Evolutionary conservation across 257 asterid genomes (phyloP), one percentile per base, ranked within the genome.

Genomic region (Pogostemon cablin): DNA sequence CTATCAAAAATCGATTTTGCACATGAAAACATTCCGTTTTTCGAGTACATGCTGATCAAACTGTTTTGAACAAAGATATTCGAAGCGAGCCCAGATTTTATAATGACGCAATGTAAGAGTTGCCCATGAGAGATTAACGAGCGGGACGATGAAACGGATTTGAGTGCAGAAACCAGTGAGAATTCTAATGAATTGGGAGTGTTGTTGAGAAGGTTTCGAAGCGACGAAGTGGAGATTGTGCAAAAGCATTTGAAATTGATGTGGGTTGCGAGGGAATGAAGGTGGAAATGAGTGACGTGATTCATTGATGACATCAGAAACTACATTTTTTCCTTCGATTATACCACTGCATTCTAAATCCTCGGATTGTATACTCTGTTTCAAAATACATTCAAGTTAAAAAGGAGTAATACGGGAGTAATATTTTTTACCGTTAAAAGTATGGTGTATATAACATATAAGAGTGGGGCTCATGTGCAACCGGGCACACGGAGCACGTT

Each of bases 1-100:
- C 96, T 66, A 32, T 79, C 88, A 46, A 89, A 91, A 0, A 91
- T 69, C 38, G 67, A 69, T 81, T 79, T 82, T 32, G 97, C 98
- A 20, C 68, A 54, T 7, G 65, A 41, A 71, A 93, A 48, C 61
- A 72, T 72, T 20, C 89, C 92, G 2, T 80, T 81, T 78, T 91
- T 93, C 4, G 89, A 79, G 76, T 93, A 93, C 84, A 89, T 91
- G 78, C 84, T 87, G 52, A 91, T 89, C 84, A 93, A 86, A 75
- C 96, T 91, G 76, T 93, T 93, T 65, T 80, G 87, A 32, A 93
- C 38, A 73, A 87, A 93, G 44, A 85, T 69, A 55, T 89, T 87
- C 80, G 82, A 79, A 50, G 68, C 48, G 41, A 91, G 82, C 52
- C 98, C 96, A 3, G 79, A 79, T 82, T 93, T 93, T 12, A 81